Evolutionary conservation across 192 early-diverging fungal species (phyloP), one percentile per base, ranked within the genome.

Genomic region (Coemansia sp.): DNA sequence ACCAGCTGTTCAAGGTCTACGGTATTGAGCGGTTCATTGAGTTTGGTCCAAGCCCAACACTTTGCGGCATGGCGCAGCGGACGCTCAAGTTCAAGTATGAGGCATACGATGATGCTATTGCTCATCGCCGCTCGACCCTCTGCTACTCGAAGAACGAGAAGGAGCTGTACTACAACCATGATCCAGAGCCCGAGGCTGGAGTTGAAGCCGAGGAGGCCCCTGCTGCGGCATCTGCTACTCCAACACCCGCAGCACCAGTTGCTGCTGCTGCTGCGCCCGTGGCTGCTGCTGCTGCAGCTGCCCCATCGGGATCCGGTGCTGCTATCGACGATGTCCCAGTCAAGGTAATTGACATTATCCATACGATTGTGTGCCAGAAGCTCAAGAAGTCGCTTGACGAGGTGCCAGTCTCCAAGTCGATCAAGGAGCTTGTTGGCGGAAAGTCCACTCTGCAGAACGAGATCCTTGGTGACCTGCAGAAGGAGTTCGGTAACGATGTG

Each of bases 51-150:
- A 87, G 87, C 72, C 93, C 94, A 21, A 94, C 94, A 53, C 87
- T 98, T 43, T 89, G 87, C 77, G 94, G 95, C 62, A 98, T 98
- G 96, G 94, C 95, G 42, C 84, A 85, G 60, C 90, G 95, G 69
- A 98, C 96, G 1, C 85, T 98, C 57, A 95, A 94, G 87, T 89
- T 95, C 87, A 98, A 98, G 87, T 98, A 96, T 69, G 92, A 95
- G 84, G 92, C 92, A 4, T 94, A 96, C 63, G 96, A 98, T 72
- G 93, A 94, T 68, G 96, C 96, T 37, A 87, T 95, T 69, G 95
- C 92, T 58, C 89, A 90, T 69, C 90, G 91, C 70, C 93, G 96
- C 77, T 87, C 90, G n/a, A 93, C 91, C 64, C 85, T 96, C 68
- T 94, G 92, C 79, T 92, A 89, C 61, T 85, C 89, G 73, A 96